Conservation (phyloP, 768 basidiomycete genomes). For the Fomitopsis serialis region DNA sequence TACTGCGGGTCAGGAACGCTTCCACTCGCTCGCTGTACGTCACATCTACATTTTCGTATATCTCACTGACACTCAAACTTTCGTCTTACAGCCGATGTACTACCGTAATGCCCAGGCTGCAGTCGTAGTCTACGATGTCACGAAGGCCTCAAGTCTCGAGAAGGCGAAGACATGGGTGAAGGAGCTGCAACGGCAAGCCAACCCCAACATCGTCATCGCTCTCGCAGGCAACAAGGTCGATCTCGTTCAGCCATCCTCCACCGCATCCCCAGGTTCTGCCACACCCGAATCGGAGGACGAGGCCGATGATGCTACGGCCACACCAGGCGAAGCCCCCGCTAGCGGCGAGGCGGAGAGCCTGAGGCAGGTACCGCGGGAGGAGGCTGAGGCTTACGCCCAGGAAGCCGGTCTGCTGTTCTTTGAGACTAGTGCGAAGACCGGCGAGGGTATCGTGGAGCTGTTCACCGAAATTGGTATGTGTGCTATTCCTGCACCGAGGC, state of each 20-base stretch:
- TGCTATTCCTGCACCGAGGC: neutral
- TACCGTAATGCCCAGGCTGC: slow-evolving; percentile 98
- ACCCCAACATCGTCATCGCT: slow-evolving; percentile 98
- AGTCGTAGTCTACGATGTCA: slow-evolving; percentile 97
- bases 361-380: slow-evolving; percentile 89
- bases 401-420: slow-evolving; percentile 95
- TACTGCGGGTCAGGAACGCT: slow-evolving; percentile 92
- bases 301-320: slow-evolving; percentile 87
- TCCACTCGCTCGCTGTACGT: slow-evolving; percentile 92
- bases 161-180: slow-evolving; percentile 99
- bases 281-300: slow-evolving; percentile 79
- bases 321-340: slow-evolving; percentile 63
- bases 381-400: slow-evolving; percentile 93
- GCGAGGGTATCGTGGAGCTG: slow-evolving; percentile 90
- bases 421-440: slow-evolving; percentile 97
- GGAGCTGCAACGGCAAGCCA: slow-evolving; percentile 97
- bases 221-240: slow-evolving; percentile 98
- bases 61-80: neutral
- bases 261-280: slow-evolving; percentile 41
- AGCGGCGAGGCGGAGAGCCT: slow-evolving; percentile 65
- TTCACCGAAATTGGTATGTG: slow-evolving; percentile 94
- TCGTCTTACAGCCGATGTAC: slow-evolving; percentile 97
- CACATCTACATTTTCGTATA: too few species aligned
- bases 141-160: slow-evolving; percentile 91
- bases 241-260: slow-evolving; percentile 65